Conservation (phyloP, 140 eudicot genomes). For the Cichorium intybus region DNA sequence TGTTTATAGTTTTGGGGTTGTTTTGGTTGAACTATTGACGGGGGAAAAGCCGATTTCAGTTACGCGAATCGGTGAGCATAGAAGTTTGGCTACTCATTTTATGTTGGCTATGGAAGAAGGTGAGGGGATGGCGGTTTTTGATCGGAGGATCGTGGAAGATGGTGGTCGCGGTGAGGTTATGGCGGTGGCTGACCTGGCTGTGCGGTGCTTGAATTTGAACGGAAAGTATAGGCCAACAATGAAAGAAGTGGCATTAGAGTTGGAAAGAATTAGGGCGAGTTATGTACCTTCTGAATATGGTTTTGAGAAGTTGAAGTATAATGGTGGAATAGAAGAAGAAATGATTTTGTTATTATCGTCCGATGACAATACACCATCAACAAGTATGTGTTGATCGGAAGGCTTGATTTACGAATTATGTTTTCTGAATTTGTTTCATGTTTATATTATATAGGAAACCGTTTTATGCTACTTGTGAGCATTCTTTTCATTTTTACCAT, state of each 20-base stretch:
- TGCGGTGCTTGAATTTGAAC: slow-evolving; percentile 35
- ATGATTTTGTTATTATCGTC: slow-evolving; percentile 12
- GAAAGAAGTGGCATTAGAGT: slow-evolving; percentile 40
- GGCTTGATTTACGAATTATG: not conserved
- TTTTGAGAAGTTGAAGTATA: not conserved
- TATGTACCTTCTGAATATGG: slow-evolving; percentile 7
- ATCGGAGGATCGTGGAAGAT: slow-evolving; percentile 15
- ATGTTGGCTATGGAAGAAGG: slow-evolving; percentile 26
- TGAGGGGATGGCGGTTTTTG: slow-evolving; percentile 20
- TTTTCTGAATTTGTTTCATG: not conserved
- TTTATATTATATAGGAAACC: not conserved
- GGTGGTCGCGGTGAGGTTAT: slow-evolving; percentile 18
- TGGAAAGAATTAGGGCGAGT: slow-evolving; percentile 22
- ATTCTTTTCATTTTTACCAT: not conserved
- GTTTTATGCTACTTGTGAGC: not conserved
- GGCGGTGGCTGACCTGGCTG: slow-evolving; percentile 30
- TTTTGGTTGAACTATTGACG: slow-evolving; percentile 38
- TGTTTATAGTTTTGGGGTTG: slow-evolving; percentile 45
- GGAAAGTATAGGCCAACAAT: slow-evolving; percentile 41
- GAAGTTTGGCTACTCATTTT: slow-evolving; percentile 36
- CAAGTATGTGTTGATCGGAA: not conserved
- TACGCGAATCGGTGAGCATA: slow-evolving; percentile 21
- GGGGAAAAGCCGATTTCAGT: slow-evolving; percentile 31
- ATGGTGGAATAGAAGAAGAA: slow-evolving; percentile 14
- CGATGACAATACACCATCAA: not conserved